Evolutionary conservation across 75 land plant genomes (phyloP).

Genomic region (Adiantum capillusveneris): DNA sequence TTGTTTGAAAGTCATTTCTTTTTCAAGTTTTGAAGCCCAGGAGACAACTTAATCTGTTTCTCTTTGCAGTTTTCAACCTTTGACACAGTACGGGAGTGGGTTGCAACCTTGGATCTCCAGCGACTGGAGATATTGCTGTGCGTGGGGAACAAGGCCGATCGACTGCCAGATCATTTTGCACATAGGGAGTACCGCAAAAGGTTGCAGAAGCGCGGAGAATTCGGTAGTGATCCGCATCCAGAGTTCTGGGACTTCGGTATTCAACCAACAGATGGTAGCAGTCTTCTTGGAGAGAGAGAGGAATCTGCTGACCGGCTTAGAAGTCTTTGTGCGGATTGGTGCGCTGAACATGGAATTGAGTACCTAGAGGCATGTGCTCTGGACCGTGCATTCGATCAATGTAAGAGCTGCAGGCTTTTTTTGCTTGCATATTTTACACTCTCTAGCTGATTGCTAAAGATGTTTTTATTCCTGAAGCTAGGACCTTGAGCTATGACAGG

Average conservation of each 20-base stretch:
- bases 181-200: slow-evolving; percentile 69
- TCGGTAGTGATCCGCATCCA: slow-evolving; percentile 48
- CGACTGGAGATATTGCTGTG: slow-evolving; percentile 73
- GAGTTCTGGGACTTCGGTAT: slow-evolving; percentile 70
- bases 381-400: slow-evolving; percentile 76
- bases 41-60: no score
- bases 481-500: slow-evolving; percentile 31
- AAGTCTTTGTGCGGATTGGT: slow-evolving; percentile 72
- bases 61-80: slow-evolving; percentile 55
- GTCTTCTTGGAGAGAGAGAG: slow-evolving; percentile 52
- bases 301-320: slow-evolving; percentile 30
- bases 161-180: slow-evolving; percentile 72
- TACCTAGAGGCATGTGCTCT: slow-evolving; percentile 92
- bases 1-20: no score
- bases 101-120: slow-evolving; percentile 37
- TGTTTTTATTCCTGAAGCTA: no score
- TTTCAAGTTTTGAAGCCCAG: no score
- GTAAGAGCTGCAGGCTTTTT: no score
- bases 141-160: slow-evolving; percentile 93
- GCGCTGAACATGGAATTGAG: slow-evolving; percentile 61
- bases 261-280: slow-evolving; percentile 58
- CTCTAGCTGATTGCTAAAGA: no score
- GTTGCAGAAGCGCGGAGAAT: slow-evolving; percentile 54
- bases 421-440: no score
- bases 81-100: slow-evolving; percentile 63